Evolutionary conservation across 2,329 filamentous ascomycete genomes (phyloP).

Genomic region (Moelleriella libera): DNA sequence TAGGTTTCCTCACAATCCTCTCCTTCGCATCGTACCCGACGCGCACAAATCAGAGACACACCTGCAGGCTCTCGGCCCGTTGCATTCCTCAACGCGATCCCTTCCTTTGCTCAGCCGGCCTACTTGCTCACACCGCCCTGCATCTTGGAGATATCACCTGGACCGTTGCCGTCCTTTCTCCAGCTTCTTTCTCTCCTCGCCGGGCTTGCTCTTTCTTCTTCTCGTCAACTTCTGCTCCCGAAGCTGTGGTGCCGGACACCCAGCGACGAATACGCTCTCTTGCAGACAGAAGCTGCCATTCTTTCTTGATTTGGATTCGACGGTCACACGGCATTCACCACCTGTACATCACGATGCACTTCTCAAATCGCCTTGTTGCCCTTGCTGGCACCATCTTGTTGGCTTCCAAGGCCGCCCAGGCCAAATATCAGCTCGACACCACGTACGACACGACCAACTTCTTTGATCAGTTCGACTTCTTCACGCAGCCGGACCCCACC

Average conservation of each 20-base stretch:
- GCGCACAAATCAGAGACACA: no score
- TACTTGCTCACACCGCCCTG: no score
- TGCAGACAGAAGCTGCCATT: neutral
- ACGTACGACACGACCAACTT: slow-evolving; percentile 39
- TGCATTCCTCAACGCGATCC: no score
- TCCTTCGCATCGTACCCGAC: no score
- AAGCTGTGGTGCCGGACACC: slow-evolving; percentile 9
- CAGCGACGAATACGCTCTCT: slow-evolving; percentile 1
- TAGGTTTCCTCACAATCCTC: no score
- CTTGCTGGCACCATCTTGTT: slow-evolving; percentile 16
- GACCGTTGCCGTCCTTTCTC: no score
- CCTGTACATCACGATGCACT: slow-evolving; percentile 7
- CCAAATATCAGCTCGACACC: slow-evolving; percentile 30
- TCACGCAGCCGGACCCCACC: slow-evolving; percentile 50
- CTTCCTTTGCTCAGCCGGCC: no score
- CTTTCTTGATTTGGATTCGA: neutral
- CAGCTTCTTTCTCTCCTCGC: slow-evolving; percentile 1
- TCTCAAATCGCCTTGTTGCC: slow-evolving; percentile 8
- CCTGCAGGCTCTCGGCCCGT: no score
- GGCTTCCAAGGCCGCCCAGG: slow-evolving; percentile 10
- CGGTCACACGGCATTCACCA: neutral
- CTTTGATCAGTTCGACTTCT: slow-evolving; percentile 42
- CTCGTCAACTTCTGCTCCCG: neutral
- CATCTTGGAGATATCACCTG: no score
- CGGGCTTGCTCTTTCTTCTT: neutral